Conservation (phyloP, 345 rosid species). For the Excoecaria cochinchinensis region DNA sequence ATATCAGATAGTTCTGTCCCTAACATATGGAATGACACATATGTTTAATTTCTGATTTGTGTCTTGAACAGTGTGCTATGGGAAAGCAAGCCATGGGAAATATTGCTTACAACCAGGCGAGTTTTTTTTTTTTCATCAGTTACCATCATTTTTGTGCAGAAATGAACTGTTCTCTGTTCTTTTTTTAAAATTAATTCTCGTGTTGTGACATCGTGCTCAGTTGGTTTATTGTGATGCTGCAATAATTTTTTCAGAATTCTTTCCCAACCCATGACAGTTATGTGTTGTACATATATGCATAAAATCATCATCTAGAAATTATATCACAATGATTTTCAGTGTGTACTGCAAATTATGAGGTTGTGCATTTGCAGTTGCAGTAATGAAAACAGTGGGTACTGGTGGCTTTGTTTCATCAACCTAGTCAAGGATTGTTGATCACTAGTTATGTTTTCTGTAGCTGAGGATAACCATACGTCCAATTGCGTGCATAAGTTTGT, state of each 20-base stretch:
- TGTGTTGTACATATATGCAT: not conserved
- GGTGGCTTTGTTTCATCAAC: too few species aligned
- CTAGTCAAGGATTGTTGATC: not conserved
- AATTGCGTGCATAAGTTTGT: not conserved
- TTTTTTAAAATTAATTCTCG: not conserved
- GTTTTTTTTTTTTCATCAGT: conserved; percentile 16
- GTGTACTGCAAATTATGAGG: too few species aligned
- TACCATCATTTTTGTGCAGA: conserved; percentile 3
- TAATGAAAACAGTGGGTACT: too few species aligned
- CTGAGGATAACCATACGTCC: not conserved
- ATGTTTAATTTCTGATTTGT: not conserved
- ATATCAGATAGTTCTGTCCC: too few species aligned
- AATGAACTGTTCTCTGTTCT: not conserved
- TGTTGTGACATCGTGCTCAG: not conserved
- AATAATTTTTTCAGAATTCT: not conserved
- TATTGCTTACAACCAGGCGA: conserved; percentile 90
- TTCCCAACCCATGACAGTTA: too few species aligned
- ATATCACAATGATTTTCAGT: too few species aligned
- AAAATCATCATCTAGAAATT: not conserved
- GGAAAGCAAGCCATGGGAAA: conserved; percentile 99
- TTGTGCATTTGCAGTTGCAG: too few species aligned
- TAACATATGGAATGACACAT: too few species aligned
- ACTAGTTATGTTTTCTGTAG: not conserved
- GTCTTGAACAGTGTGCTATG: conserved; percentile 78
- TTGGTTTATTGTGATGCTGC: not conserved